These are phyloP conservation scores for Corylus heterophylla DNA, from an alignment of 306 rosid species.

Conservation along the genomic window DNA sequence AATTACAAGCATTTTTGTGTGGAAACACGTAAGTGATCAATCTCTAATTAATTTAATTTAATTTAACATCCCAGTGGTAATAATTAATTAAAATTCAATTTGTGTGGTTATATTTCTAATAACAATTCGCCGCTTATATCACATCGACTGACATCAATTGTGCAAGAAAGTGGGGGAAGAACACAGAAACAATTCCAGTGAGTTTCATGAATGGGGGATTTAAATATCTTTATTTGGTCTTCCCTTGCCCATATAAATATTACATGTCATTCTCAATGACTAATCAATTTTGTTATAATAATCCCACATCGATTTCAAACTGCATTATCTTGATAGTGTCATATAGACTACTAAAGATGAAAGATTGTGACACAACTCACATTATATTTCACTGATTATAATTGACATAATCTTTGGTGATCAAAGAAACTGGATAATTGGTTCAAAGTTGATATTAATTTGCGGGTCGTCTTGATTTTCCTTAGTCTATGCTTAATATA, in stretches of 20 bases:
- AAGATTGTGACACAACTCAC: slow-evolving; percentile 34
- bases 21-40: slow-evolving; percentile 3
- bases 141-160: slow-evolving; percentile 23
- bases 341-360: neutral
- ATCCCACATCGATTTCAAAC: neutral
- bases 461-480: too few species aligned
- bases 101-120: neutral
- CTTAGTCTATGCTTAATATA: neutral
- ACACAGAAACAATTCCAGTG: neutral
- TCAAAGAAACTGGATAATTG: neutral
- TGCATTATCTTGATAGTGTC: slow-evolving; percentile 3
- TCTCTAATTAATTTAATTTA: neutral
- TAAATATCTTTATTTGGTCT: neutral
- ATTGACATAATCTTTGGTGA: neutral
- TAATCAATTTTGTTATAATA: neutral
- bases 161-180: neutral
- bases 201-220: neutral
- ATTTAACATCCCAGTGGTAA: neutral
- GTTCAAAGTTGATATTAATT: neutral
- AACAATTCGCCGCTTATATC: slow-evolving; percentile 24
- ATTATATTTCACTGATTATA: neutral
- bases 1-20: neutral
- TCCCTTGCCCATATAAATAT: neutral
- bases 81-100: neutral
- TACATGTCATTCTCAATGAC: slow-evolving; percentile 23